These are phyloP conservation scores for Drechslera avenae DNA, from an alignment of 2,329 filamentous ascomycete species.

Conservation along the genomic window DNA sequence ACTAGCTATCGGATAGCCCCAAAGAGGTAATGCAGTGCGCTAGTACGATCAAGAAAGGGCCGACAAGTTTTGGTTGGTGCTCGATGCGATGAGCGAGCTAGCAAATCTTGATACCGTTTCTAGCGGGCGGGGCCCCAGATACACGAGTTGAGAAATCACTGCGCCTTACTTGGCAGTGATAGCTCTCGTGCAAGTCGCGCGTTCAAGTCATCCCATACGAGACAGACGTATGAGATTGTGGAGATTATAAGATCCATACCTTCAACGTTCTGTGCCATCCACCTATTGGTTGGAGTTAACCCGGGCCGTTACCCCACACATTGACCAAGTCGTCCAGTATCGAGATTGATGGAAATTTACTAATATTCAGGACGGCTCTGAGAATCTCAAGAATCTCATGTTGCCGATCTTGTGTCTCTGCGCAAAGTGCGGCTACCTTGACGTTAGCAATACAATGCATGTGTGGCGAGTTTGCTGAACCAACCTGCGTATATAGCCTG, in stretches of 20 bases:
- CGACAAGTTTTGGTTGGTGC: conserved; percentile 1
- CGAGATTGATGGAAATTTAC: conserved; percentile 35
- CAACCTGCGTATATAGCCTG: conserved; percentile 41
- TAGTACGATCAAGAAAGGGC: neutral
- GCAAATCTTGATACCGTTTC: neutral
- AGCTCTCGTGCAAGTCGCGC: too few relatives aligned
- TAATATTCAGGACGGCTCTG: conserved; percentile 26
- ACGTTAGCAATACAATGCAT: conserved; percentile 1
- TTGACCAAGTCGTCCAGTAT: conserved; percentile 32
- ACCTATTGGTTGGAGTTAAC: conserved; percentile 28
- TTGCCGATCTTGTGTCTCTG: conserved; percentile 28
- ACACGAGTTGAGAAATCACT: neutral
- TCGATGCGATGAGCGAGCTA: conserved; percentile 8
- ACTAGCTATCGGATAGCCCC: neutral
- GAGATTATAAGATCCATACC: too few relatives aligned
- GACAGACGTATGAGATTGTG: too few relatives aligned
- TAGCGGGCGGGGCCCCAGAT: neutral
- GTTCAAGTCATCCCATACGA: too few relatives aligned
- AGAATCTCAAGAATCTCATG: conserved; percentile 21
- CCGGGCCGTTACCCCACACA: conserved; percentile 33
- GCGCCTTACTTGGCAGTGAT: too few relatives aligned
- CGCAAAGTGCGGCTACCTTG: conserved; percentile 24
- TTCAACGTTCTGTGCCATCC: too few relatives aligned
- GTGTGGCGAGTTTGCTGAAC: neutral
- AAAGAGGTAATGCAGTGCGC: neutral